phyloP scores from a whole-genome alignment of 2,329 filamentous ascomycete genomes.

The Sphaerulina populicola region DNA sequence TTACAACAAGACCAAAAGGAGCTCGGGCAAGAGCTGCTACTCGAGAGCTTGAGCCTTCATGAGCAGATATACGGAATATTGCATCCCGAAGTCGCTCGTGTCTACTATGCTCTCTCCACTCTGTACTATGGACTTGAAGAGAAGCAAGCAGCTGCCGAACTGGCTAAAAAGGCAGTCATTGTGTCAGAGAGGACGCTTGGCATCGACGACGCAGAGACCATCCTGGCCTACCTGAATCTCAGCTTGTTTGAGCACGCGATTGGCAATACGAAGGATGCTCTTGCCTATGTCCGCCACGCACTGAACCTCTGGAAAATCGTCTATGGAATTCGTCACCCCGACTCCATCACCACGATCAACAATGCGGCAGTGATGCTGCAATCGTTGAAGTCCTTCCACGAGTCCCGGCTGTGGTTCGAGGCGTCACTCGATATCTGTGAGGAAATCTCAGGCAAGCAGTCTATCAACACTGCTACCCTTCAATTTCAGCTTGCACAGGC shows the following conservation, averaged over 20 bases:
- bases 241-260: conserved; percentile 87
- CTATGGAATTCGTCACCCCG: conserved; percentile 85
- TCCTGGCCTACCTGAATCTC: conserved; percentile 92
- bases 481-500: conserved; percentile 96
- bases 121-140: conserved; percentile 97
- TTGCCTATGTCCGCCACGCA: conserved; percentile 84
- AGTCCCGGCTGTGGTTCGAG: conserved; percentile 95
- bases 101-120: conserved; percentile 92
- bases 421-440: conserved; percentile 83
- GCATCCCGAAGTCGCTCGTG: conserved; percentile 88
- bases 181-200: conserved; percentile 91
- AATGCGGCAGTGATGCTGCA: conserved; percentile 98
- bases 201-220: conserved; percentile 85
- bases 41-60: conserved; percentile 92
- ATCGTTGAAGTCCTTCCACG: conserved; percentile 85
- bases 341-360: conserved; percentile 97
- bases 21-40: conserved; percentile 84
- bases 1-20: conserved; percentile 91
- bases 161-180: conserved; percentile 92
- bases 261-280: conserved; percentile 79
- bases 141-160: conserved; percentile 88
- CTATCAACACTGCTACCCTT: conserved; percentile 86
- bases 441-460: conserved; percentile 77
- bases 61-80: conserved; percentile 98
- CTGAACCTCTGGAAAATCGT: conserved; percentile 95